These are phyloP conservation scores for Cercospora berteroae DNA, from an alignment of 2,329 filamentous ascomycete genomes.

Conservation along the genomic window DNA sequence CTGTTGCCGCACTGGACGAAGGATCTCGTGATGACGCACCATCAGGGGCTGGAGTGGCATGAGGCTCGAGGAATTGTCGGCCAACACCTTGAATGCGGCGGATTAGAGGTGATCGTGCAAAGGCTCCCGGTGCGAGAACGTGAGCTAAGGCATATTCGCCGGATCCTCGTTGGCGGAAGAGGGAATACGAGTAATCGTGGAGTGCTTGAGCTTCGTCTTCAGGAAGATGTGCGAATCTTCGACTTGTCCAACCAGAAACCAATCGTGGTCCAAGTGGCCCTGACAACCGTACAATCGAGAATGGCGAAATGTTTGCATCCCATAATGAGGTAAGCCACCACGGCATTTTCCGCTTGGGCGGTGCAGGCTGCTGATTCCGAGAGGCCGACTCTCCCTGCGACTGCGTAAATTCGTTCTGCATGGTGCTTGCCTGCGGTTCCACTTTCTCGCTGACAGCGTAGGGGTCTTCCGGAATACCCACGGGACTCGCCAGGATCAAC, in stretches of 20 bases:
- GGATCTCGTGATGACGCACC: conserved; percentile 20
- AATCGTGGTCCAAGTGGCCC: conserved; percentile 88
- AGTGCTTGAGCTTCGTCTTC: conserved; percentile 75
- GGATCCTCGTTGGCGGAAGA: conserved; percentile 88
- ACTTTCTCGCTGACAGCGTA: conserved; percentile 79
- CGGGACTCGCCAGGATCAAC: conserved; percentile 89
- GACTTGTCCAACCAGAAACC: conserved; percentile 90
- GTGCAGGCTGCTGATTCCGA: conserved; percentile 39
- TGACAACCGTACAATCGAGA: conserved; percentile 81
- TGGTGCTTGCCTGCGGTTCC: conserved; percentile 69
- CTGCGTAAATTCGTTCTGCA: conserved; percentile 76
- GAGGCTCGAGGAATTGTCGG: conserved; percentile 57
- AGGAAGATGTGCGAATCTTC: conserved; percentile 87
- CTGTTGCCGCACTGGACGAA: not conserved
- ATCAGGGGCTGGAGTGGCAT: conserved; percentile 32
- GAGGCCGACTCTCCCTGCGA: conserved; percentile 38
- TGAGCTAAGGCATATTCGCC: conserved; percentile 93
- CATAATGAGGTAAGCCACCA: conserved; percentile 91
- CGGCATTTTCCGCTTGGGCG: conserved; percentile 64
- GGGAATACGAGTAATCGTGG: conserved; percentile 89
- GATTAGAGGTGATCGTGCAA: conserved; percentile 83
- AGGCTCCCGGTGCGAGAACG: conserved; percentile 88
- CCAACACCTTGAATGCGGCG: conserved; percentile 83
- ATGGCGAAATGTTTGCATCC: conserved; percentile 96
- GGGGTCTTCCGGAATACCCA: conserved; percentile 91